These are phyloP conservation scores for Lasiosphaeria miniovina DNA, from an alignment of 495 filamentous ascomycete genomes.

Conservation along the genomic window DNA sequence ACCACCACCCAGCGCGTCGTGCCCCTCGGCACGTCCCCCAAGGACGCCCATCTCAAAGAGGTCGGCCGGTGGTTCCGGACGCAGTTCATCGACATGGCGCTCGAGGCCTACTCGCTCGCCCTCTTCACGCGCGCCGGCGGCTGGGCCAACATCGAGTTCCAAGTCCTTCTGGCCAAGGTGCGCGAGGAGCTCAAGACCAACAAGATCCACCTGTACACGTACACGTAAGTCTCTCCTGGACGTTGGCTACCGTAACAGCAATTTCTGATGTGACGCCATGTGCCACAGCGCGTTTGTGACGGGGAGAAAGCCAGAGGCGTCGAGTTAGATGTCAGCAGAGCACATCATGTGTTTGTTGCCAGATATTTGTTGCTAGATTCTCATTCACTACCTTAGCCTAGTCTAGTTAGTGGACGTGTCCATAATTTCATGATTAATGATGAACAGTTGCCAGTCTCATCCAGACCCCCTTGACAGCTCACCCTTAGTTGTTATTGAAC, in stretches of 20 bases:
- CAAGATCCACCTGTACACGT: slow-evolving; percentile 9
- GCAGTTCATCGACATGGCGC: slow-evolving; percentile 8
- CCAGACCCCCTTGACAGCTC: too few relatives aligned
- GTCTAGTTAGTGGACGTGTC: too few relatives aligned
- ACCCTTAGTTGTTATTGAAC: too few relatives aligned
- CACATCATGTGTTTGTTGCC: too few relatives aligned
- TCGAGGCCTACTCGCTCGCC: slow-evolving; percentile 10
- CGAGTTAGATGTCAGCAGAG: too few relatives aligned
- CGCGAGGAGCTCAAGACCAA: slow-evolving; percentile 4
- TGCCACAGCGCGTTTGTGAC: background rate
- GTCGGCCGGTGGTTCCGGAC: slow-evolving; percentile 36
- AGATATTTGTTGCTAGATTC: too few relatives aligned
- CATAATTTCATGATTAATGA: too few relatives aligned
- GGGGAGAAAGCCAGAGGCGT: background rate
- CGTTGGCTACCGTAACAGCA: background rate
- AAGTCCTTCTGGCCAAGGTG: background rate
- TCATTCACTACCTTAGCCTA: too few relatives aligned
- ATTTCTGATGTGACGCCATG: background rate
- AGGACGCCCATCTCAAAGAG: slow-evolving; percentile 48
- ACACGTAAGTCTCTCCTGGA: background rate
- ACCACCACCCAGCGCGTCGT: slow-evolving; percentile 25
- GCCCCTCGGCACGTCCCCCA: slow-evolving; percentile 53
- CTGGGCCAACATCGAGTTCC: slow-evolving; percentile 8
- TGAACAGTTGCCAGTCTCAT: too few relatives aligned
- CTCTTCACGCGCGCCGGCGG: slow-evolving; percentile 5